These are phyloP conservation scores for Cordyceps farinosa DNA, from an alignment of 2,329 filamentous ascomycete genomes.

Conservation along the genomic window DNA sequence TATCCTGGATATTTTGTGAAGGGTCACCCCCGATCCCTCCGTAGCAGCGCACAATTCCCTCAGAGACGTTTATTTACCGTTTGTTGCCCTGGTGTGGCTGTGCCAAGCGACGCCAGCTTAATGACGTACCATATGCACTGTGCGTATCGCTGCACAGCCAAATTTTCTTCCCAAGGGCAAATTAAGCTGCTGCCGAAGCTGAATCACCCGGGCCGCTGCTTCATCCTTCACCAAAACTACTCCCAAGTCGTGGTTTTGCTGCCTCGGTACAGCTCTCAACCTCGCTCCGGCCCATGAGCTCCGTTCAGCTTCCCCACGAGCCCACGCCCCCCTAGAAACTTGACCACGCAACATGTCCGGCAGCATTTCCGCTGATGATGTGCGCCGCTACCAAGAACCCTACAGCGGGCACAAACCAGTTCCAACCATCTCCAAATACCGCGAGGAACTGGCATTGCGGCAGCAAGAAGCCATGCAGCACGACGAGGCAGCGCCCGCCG, in stretches of 20 bases:
- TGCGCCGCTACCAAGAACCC: slow-evolving; percentile 36
- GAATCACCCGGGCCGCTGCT: not conserved
- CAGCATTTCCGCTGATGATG: slow-evolving; percentile 36
- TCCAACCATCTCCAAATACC: slow-evolving; percentile 48
- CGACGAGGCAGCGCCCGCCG: slow-evolving; percentile 23
- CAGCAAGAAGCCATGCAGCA: slow-evolving; percentile 36
- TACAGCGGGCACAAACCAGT: slow-evolving; percentile 43
- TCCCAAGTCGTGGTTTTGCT: not conserved
- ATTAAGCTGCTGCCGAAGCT: not conserved
- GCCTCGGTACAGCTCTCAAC: not conserved
- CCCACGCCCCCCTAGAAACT: slow-evolving; percentile 1
- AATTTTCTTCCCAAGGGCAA: not conserved
- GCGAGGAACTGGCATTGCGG: slow-evolving; percentile 44
- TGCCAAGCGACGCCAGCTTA: slow-evolving; percentile 15
- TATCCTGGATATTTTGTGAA: not conserved
- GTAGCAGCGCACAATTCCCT: not conserved
- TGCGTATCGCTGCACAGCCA: not conserved
- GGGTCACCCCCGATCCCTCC: not conserved
- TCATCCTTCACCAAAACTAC: not conserved
- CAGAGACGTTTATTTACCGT: not conserved
- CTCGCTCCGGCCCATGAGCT: slow-evolving; percentile 12
- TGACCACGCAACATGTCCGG: slow-evolving; percentile 30
- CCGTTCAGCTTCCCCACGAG: slow-evolving; percentile 12
- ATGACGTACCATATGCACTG: slow-evolving; percentile 15
- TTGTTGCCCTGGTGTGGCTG: slow-evolving; percentile 11